Base-by-base conservation (phyloP, 1,284 basidiomycete species). In the Sanghuangporus sanghuang region DNA sequence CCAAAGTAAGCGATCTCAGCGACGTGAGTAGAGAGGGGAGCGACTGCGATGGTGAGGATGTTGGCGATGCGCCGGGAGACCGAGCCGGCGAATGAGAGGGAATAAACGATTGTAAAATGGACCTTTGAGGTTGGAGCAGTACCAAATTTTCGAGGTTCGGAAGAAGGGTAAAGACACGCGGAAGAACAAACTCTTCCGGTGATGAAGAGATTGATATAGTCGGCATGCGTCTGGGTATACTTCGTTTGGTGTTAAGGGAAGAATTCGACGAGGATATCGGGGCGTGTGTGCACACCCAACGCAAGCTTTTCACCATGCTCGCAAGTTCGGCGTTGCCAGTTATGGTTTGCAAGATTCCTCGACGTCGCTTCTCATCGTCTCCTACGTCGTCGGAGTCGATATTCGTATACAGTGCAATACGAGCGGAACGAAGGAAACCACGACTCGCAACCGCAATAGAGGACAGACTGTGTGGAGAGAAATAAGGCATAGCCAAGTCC, bases 181-280 rank as follows among this genome's bases (percentile, higher is more conserved):
- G 63, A 52, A 64, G 63, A 38, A 64, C 49, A 35, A 61, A 61
- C 21, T 64, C 63, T 40, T 64, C 63, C 14, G 59, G 59, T 32
- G 59, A 64, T 23, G 54, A 36, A 2, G 59, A 57, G 5, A 64
- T 61, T 27, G 63, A 64, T 12, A 64, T 23, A 12, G 46, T 64
- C n/a, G 63, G 63, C 23, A 58, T 55, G 8, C 63, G 63, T 11
- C 63, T 44, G 23, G 63, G 63, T 23, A 64, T 64, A 48, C 39
- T 64, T 23, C 38, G 59, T 35, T 42, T 57, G 18, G 63, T 36
- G 21, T 53, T 36, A 18, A 61, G 50, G 8, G 63, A 61, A 11
- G 48, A 42, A 6, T 53, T n/a, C 40, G 59, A 57, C 3, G 63
- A 46, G 35, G 59, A 57, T 6, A 21, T 40, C 21, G 63, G 56